Evolutionary conservation across 1,139 yeast genomes (phyloP).

Genomic region (Starmera stellimalicola): DNA sequence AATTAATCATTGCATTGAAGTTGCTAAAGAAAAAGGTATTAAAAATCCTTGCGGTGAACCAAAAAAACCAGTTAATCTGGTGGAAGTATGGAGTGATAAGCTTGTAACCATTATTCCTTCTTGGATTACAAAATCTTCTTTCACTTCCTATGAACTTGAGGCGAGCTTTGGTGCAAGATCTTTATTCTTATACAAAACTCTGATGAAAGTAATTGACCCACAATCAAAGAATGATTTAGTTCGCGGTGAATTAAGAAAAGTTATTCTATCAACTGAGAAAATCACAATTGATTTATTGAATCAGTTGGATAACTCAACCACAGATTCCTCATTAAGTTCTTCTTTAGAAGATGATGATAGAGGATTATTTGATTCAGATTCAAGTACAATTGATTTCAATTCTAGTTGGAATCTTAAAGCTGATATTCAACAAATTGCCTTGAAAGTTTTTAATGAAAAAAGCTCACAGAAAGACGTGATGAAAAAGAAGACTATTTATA

Average conservation of each 20-base stretch:
- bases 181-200: conserved; percentile 39
- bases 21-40: background rate
- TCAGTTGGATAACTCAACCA: background rate
- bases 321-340: conserved; percentile 6
- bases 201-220: conserved; percentile 24
- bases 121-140: conserved; percentile 11
- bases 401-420: conserved; percentile 8
- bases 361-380: conserved; percentile 23
- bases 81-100: background rate
- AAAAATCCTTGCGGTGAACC: no score
- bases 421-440: conserved; percentile 11
- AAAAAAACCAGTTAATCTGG: background rate
- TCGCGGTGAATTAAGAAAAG: conserved; percentile 32
- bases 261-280: conserved; percentile 19
- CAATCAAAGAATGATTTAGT: conserved; percentile 33
- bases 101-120: conserved; percentile 12
- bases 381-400: conserved; percentile 3
- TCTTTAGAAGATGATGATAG: conserved; percentile 21
- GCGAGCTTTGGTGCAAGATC: conserved; percentile 51
- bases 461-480: conserved; percentile 19
- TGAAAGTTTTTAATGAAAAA: conserved; percentile 23
- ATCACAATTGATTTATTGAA: conserved; percentile 8
- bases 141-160: conserved; percentile 18
- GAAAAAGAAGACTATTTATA: conserved; percentile 23
- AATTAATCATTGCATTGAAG: conserved; percentile 2